phyloP scores from a whole-genome alignment of 1,284 basidiomycete species.

The Thelephora terrestris region DNA sequence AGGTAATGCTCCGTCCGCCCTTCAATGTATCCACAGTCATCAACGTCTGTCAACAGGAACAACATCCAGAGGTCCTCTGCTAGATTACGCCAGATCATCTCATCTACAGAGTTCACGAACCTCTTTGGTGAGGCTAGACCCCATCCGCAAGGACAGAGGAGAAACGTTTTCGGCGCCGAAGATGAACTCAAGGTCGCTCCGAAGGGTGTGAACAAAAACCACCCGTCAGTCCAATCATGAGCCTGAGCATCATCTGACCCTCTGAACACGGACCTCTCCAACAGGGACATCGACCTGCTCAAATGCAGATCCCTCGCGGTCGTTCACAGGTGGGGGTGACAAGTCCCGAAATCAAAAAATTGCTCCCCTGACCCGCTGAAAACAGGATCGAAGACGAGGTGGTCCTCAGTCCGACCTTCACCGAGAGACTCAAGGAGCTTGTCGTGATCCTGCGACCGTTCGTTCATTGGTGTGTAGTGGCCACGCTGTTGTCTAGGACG shows the following conservation, averaged over 20 bases:
- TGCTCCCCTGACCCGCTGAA: neutral
- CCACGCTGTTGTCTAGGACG: constrained; percentile 5
- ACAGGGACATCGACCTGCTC: constrained; percentile 77
- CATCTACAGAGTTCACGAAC: constrained; percentile 53
- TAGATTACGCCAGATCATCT: constrained; percentile 59
- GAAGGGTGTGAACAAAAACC: constrained; percentile 78
- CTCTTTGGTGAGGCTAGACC: constrained; percentile 65
- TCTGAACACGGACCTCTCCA: neutral
- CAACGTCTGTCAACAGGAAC: constrained; percentile 29
- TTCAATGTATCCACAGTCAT: neutral
- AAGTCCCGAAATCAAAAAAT: neutral
- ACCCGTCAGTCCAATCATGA: constrained; percentile 38
- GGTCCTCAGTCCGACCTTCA: constrained; percentile 59
- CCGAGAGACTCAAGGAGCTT: constrained; percentile 47
- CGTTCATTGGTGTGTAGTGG: constrained; percentile 61
- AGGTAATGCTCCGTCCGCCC: constrained; percentile 32
- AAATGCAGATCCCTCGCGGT: constrained; percentile 78
- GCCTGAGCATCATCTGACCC: neutral
- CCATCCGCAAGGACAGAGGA: constrained; percentile 47
- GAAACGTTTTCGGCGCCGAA: constrained; percentile 72
- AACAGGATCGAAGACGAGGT: constrained; percentile 71
- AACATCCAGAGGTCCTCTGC: constrained; percentile 55
- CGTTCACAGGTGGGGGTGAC: constrained; percentile 41
- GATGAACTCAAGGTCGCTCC: constrained; percentile 82
- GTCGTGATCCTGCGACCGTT: constrained; percentile 59